A percentile compares a stretch with the other conserved stretches of the same genome.
These are phyloP conservation scores for Fusarium miscanthi DNA, from an alignment of 2,329 filamentous ascomycete genomes.

Conservation along the genomic window DNA sequence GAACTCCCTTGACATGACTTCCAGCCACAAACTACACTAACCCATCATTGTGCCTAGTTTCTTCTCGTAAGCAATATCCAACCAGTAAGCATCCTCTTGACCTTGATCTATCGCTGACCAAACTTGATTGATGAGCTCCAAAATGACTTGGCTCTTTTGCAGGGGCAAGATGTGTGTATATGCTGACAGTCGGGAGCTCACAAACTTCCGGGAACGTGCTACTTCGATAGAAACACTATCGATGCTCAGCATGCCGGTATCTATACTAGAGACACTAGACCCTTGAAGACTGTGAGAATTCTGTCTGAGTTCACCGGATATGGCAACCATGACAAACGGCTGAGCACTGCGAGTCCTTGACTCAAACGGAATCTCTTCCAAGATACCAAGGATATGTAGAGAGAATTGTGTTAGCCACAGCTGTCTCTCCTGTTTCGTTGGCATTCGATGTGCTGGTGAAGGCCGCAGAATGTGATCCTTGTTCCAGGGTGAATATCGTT, in stretches of 20 bases:
- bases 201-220: neutral
- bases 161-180: constrained; percentile 7
- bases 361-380: constrained; percentile 2
- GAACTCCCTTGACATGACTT: fast-evolving
- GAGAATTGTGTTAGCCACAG: neutral
- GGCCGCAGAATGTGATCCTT: neutral
- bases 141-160: neutral
- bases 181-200: neutral
- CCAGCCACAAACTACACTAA: neutral
- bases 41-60: constrained; percentile 8
- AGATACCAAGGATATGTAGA: neutral
- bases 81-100: constrained; percentile 1
- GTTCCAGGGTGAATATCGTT: neutral
- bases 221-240: neutral
- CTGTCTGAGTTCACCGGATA: neutral
- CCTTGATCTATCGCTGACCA: constrained; percentile 1
- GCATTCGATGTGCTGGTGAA: neutral
- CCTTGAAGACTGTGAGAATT: too few species aligned
- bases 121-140: constrained; percentile 4
- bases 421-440: neutral
- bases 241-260: neutral
- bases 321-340: constrained; percentile 7
- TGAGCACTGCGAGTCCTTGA: constrained; percentile 13
- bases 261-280: neutral
- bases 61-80: constrained; percentile 10